phyloP scores from a whole-genome alignment of 75 land plant species.

The Larix kaempferi region DNA sequence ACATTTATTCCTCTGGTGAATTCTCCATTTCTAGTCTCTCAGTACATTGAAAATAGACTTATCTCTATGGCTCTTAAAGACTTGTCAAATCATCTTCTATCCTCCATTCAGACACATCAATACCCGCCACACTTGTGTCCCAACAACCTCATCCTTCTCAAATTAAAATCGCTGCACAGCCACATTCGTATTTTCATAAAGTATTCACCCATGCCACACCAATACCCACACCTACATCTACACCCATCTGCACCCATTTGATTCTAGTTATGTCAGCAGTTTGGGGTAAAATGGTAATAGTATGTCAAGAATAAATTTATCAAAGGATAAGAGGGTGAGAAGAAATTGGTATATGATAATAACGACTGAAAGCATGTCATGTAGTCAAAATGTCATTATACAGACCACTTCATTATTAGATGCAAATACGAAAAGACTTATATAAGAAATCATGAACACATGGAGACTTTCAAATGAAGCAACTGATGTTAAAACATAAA shows the following conservation, averaged over 20 bases:
- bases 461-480: too few species aligned
- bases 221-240: too few species aligned
- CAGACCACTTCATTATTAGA: not conserved
- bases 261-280: too few species aligned
- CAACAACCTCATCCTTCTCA: too few species aligned
- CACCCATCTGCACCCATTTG: too few species aligned
- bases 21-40: not conserved
- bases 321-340: not conserved
- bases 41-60: not conserved
- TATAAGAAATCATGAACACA: too few species aligned
- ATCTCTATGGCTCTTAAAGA: not conserved
- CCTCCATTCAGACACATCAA: too few species aligned
- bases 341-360: not conserved
- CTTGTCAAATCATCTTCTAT: not conserved
- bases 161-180: too few species aligned
- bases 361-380: not conserved
- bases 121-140: too few species aligned
- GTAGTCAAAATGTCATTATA: not conserved
- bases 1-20: constrained; percentile 75
- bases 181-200: too few species aligned
- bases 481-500: too few species aligned
- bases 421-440: not conserved
- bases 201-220: too few species aligned
- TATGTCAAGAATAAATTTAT: not conserved
- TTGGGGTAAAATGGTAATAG: not conserved